phyloP scores from a whole-genome alignment of 2,329 filamentous ascomycete species.

The Plectosphaerella cucumerina region DNA sequence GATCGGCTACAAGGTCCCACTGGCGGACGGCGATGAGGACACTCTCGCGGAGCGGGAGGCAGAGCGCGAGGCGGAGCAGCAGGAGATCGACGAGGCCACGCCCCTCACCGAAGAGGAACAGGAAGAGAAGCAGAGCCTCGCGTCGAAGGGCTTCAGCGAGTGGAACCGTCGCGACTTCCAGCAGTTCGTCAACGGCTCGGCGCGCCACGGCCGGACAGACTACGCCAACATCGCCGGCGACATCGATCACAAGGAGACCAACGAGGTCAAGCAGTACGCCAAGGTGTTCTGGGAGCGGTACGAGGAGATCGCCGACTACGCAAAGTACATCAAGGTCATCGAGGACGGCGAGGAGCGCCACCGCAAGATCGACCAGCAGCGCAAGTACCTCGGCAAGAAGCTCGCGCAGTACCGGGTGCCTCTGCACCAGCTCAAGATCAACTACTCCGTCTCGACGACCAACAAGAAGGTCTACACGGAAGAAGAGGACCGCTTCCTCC shows the following conservation, averaged over 20 bases:
- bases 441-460: slow-evolving; percentile 96
- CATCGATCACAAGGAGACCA: slow-evolving; percentile 81
- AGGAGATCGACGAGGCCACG: slow-evolving; percentile 88
- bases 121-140: slow-evolving; percentile 78
- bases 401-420: slow-evolving; percentile 96
- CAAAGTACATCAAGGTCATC: slow-evolving; percentile 83
- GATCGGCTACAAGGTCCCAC: slow-evolving; percentile 88
- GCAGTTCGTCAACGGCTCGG: slow-evolving; percentile 93
- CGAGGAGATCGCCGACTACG: slow-evolving; percentile 82
- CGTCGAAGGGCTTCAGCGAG: slow-evolving; percentile 79
- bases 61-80: slow-evolving; percentile 81
- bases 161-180: slow-evolving; percentile 99
- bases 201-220: slow-evolving; percentile 83
- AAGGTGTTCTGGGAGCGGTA: slow-evolving; percentile 97
- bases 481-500: slow-evolving; percentile 91
- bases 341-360: slow-evolving; percentile 90
- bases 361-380: slow-evolving; percentile 84
- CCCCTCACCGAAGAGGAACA: slow-evolving; percentile 86
- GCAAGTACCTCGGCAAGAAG: slow-evolving; percentile 91
- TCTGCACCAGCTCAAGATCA: slow-evolving; percentile 95
- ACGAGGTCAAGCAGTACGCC: slow-evolving; percentile 86
- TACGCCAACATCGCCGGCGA: slow-evolving; percentile 83
- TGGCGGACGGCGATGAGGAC: slow-evolving; percentile 87
- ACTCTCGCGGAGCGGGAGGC: slow-evolving; percentile 80
- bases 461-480: slow-evolving; percentile 99